These are phyloP conservation scores for Lipomyces yamadae DNA, from an alignment of 805 yeast species.

Conservation along the genomic window DNA sequence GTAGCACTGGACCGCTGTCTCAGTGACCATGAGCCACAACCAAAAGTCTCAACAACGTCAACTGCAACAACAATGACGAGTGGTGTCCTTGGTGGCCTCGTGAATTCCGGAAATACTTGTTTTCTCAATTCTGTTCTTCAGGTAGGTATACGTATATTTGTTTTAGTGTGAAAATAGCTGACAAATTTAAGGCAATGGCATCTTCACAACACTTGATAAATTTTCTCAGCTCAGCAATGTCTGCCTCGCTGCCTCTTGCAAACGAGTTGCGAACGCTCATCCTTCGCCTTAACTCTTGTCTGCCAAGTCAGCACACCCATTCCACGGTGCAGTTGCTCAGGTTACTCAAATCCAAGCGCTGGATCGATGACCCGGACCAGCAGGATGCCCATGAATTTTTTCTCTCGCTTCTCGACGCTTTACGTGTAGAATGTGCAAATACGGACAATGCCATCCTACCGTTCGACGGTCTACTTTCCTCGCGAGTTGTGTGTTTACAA, in stretches of 20 bases:
- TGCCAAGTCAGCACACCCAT: slow-evolving; percentile 14
- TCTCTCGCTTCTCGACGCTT: slow-evolving; percentile 21
- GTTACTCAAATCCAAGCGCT: slow-evolving; percentile 11
- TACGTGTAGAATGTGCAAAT: slow-evolving; percentile 5
- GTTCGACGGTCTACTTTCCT: slow-evolving; percentile 86
- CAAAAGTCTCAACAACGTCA: neutral
- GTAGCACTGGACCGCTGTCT: neutral
- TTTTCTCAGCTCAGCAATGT: slow-evolving; percentile 4
- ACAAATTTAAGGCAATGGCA: slow-evolving; percentile 6
- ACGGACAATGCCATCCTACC: slow-evolving; percentile 50
- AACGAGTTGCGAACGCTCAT: slow-evolving; percentile 7
- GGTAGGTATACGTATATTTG: slow-evolving; percentile 12
- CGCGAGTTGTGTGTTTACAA: slow-evolving; percentile 85
- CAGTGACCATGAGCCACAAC: neutral
- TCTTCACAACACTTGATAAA: neutral
- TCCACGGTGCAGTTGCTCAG: slow-evolving; percentile 16
- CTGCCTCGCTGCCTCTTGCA: neutral
- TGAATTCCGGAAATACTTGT: slow-evolving; percentile 91
- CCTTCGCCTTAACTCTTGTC: slow-evolving; percentile 7
- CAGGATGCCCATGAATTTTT: slow-evolving; percentile 32
- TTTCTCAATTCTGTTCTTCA: slow-evolving; percentile 91
- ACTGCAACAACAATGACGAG: neutral
- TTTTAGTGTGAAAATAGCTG: neutral
- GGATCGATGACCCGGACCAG: slow-evolving; percentile 27
- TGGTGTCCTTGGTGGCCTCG: slow-evolving; percentile 64